Evolutionary conservation across 2,329 filamentous ascomycete species (phyloP).

Genomic region (Colletotrichum lentis): DNA sequence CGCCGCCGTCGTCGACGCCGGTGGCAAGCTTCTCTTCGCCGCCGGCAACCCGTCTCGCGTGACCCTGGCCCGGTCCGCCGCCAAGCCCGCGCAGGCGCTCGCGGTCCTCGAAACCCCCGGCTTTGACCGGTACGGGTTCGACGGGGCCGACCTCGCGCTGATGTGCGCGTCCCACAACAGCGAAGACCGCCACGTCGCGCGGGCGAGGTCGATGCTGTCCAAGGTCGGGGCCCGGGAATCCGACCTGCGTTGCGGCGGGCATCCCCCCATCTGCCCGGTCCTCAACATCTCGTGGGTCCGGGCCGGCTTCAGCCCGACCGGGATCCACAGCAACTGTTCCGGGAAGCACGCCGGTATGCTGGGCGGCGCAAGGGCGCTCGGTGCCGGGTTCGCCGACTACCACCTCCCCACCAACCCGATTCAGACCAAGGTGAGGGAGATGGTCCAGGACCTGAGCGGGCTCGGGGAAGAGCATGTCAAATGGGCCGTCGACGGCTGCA

Average conservation of each 20-base stretch:
- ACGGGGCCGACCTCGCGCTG: conserved; percentile 54
- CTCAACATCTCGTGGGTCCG: conserved; percentile 53
- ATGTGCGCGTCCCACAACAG: conserved; percentile 59
- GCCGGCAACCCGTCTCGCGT: conserved; percentile 53
- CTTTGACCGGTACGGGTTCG: conserved; percentile 48
- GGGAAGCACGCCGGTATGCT: conserved; percentile 60
- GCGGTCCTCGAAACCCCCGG: conserved; percentile 54
- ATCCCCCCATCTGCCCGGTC: conserved; percentile 47
- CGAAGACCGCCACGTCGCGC: conserved; percentile 52
- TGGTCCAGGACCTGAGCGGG: conserved; percentile 49
- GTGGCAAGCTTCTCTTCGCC: conserved; percentile 49
- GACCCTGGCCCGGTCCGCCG: conserved; percentile 55
- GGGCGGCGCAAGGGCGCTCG: conserved; percentile 51
- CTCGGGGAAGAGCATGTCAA: conserved; percentile 41
- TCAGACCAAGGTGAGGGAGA: conserved; percentile 49
- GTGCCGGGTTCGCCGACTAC: conserved; percentile 46
- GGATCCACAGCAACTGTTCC: conserved; percentile 56
- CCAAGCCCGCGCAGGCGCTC: conserved; percentile 57
- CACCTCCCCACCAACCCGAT: conserved; percentile 50
- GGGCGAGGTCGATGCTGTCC: conserved; percentile 50
- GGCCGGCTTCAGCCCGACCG: conserved; percentile 48
- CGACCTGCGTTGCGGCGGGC: conserved; percentile 54
- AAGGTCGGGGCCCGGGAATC: conserved; percentile 47
- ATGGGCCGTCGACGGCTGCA: conserved; percentile 59
- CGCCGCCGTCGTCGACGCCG: conserved; percentile 51